These are phyloP conservation scores for Geotrichum fermentans DNA, from an alignment of 1,139 yeast genomes.

Conservation along the genomic window DNA sequence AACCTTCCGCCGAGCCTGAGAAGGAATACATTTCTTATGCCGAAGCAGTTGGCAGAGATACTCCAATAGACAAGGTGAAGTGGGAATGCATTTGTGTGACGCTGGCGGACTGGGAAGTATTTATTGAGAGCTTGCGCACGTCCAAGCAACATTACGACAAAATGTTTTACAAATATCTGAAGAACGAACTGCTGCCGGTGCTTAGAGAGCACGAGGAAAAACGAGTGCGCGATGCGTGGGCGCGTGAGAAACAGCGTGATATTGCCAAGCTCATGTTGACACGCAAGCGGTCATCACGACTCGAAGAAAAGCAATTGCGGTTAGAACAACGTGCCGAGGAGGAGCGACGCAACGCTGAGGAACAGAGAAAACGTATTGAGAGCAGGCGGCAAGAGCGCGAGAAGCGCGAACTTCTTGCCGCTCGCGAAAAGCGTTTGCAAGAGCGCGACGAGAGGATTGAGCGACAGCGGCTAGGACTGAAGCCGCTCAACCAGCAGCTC, in stretches of 20 bases:
- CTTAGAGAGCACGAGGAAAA: conserved; percentile 30
- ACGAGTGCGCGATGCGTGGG: conserved; percentile 26
- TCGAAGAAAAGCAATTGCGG: conserved; percentile 29
- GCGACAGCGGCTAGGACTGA: background rate
- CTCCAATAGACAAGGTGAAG: conserved; percentile 25
- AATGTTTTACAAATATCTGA: conserved; percentile 26
- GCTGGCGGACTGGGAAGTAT: conserved; percentile 32
- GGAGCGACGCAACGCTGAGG: conserved; percentile 1
- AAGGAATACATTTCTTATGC: conserved; percentile 20
- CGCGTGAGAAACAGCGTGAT: conserved; percentile 28
- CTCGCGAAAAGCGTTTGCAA: conserved; percentile 12
- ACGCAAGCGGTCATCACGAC: conserved; percentile 33
- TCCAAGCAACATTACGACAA: conserved; percentile 22
- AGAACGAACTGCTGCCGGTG: conserved; percentile 31
- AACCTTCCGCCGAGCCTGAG: conserved; percentile 14
- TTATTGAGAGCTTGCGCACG: conserved; percentile 27
- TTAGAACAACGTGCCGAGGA: conserved; percentile 26
- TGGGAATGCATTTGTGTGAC: conserved; percentile 38
- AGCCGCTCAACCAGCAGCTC: background rate
- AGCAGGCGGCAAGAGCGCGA: conserved; percentile 20
- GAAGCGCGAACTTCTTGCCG: conserved; percentile 18
- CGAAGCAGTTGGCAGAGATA: conserved; percentile 28
- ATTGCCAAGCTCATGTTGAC: conserved; percentile 28
- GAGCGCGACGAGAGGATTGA: conserved; percentile 11
- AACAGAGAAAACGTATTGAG: conserved; percentile 13